Percentiles rank a stretch among this genome's conserved stretches.
Evolutionary conservation across 805 yeast genomes (phyloP).

Genomic region (Suhomyces sp.): DNA sequence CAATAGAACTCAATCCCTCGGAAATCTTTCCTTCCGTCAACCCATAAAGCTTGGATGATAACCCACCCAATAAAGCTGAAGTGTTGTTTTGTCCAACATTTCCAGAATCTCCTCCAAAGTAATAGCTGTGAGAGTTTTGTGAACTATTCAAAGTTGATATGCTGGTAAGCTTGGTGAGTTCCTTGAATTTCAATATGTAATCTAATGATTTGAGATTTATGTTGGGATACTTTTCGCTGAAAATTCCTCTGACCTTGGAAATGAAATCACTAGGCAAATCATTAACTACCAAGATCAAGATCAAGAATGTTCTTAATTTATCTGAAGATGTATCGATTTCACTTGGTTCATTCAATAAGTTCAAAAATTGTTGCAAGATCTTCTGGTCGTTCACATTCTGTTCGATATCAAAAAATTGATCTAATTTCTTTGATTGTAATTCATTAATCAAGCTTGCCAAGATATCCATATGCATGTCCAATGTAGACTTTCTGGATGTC

Average conservation of each 20-base stretch:
- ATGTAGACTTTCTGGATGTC: slow-evolving; percentile 79
- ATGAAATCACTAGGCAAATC: slow-evolving; percentile 27
- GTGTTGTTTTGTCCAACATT: slow-evolving; percentile 41
- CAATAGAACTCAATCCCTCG: slow-evolving; percentile 86
- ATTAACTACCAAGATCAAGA: slow-evolving; percentile 55
- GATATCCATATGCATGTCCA: slow-evolving; percentile 97
- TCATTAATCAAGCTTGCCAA: slow-evolving; percentile 80
- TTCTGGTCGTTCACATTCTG: slow-evolving; percentile 69
- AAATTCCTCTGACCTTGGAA: slow-evolving; percentile 61
- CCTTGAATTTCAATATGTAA: slow-evolving; percentile 80
- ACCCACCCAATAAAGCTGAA: slow-evolving; percentile 65
- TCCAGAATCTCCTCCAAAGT: slow-evolving; percentile 20
- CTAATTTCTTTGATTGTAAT: slow-evolving; percentile 82
- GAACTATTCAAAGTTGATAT: slow-evolving; percentile 24
- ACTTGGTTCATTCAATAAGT: slow-evolving; percentile 50
- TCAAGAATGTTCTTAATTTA: slow-evolving; percentile 85
- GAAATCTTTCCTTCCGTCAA: slow-evolving; percentile 79
- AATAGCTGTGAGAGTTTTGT: slow-evolving; percentile 25
- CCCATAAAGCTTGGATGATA: slow-evolving; percentile 76
- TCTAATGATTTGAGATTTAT: slow-evolving; percentile 62
- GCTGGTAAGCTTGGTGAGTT: slow-evolving; percentile 54
- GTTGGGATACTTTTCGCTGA: slow-evolving; percentile 48
- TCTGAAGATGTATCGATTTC: slow-evolving; percentile 67
- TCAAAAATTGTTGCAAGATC: slow-evolving; percentile 58
- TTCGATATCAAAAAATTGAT: slow-evolving; percentile 91